phyloP scores from a whole-genome alignment of 2,329 filamentous ascomycete genomes.

The Sporothrix euskadiensis region DNA sequence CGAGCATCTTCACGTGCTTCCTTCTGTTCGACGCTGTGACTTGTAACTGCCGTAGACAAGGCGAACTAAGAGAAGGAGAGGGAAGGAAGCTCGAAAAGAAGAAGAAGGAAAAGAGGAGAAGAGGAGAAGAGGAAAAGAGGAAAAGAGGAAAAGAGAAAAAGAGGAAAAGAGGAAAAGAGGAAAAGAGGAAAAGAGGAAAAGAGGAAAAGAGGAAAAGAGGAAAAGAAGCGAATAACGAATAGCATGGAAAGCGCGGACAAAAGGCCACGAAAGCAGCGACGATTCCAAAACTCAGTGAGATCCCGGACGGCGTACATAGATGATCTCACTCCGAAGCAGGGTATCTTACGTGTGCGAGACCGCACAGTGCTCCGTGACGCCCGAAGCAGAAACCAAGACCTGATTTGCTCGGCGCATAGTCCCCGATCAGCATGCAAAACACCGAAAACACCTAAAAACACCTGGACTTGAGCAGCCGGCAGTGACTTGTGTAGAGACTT shows the following conservation, averaged over 20 bases:
- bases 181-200: not conserved
- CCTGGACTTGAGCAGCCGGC: not conserved
- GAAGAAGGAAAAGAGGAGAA: not conserved
- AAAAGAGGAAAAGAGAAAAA: not conserved
- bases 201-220: not conserved
- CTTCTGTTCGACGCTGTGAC: not conserved
- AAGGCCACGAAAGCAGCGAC: not conserved
- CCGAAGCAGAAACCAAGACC: conserved; percentile 16
- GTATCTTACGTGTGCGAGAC: conserved; percentile 16
- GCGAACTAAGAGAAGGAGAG: not conserved
- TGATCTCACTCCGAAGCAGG: conserved; percentile 19
- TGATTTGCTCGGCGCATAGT: conserved; percentile 22
- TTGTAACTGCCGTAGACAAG: not conserved
- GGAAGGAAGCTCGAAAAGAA: not conserved
- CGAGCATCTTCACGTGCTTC: conserved; percentile 13
- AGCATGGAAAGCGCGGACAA: not conserved
- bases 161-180: not conserved
- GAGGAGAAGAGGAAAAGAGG: not conserved
- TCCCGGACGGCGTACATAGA: conserved; percentile 1
- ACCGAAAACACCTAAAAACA: conserved; percentile 4
- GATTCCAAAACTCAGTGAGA: conserved; percentile 18
- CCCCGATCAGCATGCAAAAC: conserved; percentile 22
- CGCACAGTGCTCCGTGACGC: conserved; percentile 4
- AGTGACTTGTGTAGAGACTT: not conserved
- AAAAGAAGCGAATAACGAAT: not conserved